Evolutionary conservation across 1,284 basidiomycete species (phyloP), one percentile per base, ranked within the genome.

Genomic region (Abortiporus biennis): DNA sequence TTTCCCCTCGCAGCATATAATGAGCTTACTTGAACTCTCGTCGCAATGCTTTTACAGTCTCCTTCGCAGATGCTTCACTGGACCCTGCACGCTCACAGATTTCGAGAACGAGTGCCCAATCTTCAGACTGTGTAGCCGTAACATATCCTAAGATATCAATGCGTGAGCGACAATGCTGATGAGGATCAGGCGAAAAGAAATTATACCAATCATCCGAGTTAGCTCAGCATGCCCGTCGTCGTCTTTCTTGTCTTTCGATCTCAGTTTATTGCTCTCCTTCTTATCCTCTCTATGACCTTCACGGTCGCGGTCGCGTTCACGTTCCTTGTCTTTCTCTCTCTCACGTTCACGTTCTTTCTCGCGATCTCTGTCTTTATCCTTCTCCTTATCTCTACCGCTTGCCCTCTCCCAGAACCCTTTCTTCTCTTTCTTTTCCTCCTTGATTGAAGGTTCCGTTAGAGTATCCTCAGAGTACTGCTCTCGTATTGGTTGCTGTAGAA

Each of bases 31-130:
- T 87, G 69, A 90, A 85, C 59, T 89, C 85, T 32, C 78, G 71
- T 34, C 84, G 63, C 24, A 91, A 64, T 1, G 86, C 81, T 41
- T 78, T 78, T 13, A 80, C 73, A 0, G 84, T 84, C 52, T 88
- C 85, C 56, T 83, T 88, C 9, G 86, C 85, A 43, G 75, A 77
- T 8, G 62, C 54, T 46, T 88, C 84, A 53, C 53, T 84, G 0
- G 72, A 61, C 1, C 80, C 83, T 0, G 83, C 80, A 36, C 80
- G 69, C 41, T 90, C 85, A 51, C 85, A 87, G 15, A 90, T 78
- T 43, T 89, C 85, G 24, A 88, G 65, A 0, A 88, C 82, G 25
- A 89, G 69, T 0, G 72, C 60, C 85, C 85, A 88, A 55, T 90
- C 84, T 56, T 88, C 85, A 3, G 81, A 80, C 1, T 79, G 72